phyloP scores from a whole-genome alignment of 352 stramenopile genomes.

The Phytopythium montanum region DNA sequence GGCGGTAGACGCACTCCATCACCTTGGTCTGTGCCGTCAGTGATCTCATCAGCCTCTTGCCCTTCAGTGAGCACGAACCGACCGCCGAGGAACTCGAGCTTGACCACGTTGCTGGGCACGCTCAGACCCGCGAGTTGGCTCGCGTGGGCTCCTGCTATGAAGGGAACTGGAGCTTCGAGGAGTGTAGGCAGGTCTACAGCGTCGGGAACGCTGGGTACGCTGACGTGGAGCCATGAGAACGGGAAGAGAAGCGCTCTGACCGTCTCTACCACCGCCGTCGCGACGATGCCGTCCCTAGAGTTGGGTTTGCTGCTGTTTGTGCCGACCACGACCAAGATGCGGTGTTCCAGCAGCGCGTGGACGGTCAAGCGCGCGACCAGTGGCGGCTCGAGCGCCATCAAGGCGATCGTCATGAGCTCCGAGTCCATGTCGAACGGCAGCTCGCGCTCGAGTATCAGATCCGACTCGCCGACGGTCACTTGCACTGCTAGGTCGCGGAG shows the following conservation, averaged over 20 bases:
- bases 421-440: conserved; percentile 48
- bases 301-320: not conserved
- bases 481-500: conserved; percentile 33
- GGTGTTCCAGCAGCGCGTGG: conserved; percentile 48
- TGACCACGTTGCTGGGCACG: conserved; percentile 36
- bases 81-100: conserved; percentile 27
- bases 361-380: conserved; percentile 33
- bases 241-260: conserved; percentile 41
- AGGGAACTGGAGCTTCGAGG: conserved; percentile 47
- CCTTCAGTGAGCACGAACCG: conserved; percentile 17
- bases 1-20: conserved; percentile 6
- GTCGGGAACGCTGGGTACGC: conserved; percentile 46
- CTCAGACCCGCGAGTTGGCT: conserved; percentile 26
- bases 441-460: conserved; percentile 35
- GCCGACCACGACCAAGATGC: conserved; percentile 30
- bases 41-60: not conserved
- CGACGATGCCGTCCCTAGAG: conserved; percentile 34
- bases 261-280: conserved; percentile 42
- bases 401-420: conserved; percentile 44
- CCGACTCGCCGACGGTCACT: conserved; percentile 23
- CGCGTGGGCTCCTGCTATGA: conserved; percentile 39
- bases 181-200: conserved; percentile 45
- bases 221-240: conserved; percentile 50
- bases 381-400: conserved; percentile 37
- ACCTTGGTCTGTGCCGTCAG: too few species aligned